Base-by-base conservation (phyloP, 768 basidiomycete species). In the Coprinopsis strossmayeri region DNA sequence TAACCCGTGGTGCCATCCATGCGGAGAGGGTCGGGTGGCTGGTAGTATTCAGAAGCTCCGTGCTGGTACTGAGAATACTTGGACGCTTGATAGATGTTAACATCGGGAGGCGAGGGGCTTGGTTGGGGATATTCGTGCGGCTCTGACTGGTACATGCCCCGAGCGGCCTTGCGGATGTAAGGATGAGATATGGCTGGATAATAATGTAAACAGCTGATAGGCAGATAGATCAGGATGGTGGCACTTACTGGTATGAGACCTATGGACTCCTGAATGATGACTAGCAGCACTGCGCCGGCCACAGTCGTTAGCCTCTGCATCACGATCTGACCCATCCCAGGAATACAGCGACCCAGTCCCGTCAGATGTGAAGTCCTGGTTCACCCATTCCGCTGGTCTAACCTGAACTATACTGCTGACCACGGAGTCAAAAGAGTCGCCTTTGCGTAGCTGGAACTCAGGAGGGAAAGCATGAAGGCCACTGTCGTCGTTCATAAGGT, bases 381-480 rank as follows among this genome's bases (percentile, higher is more conserved):
- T 45, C 3, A 13, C n/a, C 43, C 43, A 45, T 3, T 45, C 27
- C 20, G 25, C 12, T 12, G 11, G 9, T 17, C 24, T 5, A 21
- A 17, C 20, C 24, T 26, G 41, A 26, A 11, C 7, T 3, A 12
- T 42, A 20, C 28, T 18, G 15, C 39, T 13, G 10, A 24, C 45
- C 46, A 51, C 24, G 65, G 52, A 55, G 67, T 26, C 24, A n/a
- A 13, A 24, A 15, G 47, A 43, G 5, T 53, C 59, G n/a, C 60
- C 53, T 27, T 57, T 48, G 26, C 62, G 62, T 2, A 69, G 61
- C 40, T 68, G 66, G 51, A 69, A 72, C 24, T 63, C 64, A 1
- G 70, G 69, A 1, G 72, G 71, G 49, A 71, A 71, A 1, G 69
- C 54, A 15, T 66, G 67, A 25, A 73, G 42, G 27, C 35, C 47